Conservation (phyloP, 495 filamentous ascomycete species). For the Aspergillus egyptiacus region DNA sequence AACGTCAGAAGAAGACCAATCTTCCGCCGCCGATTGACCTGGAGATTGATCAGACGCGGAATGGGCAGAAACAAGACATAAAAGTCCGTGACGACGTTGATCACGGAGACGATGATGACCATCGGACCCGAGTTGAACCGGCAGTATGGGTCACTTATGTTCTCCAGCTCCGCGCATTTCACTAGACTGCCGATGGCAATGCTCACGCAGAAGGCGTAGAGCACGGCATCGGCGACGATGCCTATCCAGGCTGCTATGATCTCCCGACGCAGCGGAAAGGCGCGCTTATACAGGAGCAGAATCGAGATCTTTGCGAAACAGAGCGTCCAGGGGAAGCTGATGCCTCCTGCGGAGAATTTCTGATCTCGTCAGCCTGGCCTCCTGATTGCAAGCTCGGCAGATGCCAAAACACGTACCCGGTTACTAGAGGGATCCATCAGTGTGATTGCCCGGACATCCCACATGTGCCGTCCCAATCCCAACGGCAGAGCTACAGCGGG, state of each 20-base stretch:
- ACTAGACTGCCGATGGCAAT: slow-evolving; percentile 3
- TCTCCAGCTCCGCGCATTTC: neutral
- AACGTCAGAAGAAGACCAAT: slow-evolving; percentile 1
- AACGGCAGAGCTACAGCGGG: neutral
- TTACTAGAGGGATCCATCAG: neutral
- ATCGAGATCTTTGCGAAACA: slow-evolving; percentile 8
- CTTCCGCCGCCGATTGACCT: neutral
- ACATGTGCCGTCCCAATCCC: slow-evolving; percentile 3
- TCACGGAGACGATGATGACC: neutral
- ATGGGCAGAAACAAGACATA: slow-evolving; percentile 10
- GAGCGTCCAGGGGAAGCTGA: slow-evolving; percentile 1
- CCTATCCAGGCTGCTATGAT: neutral
- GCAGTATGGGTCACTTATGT: neutral
- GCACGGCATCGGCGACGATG: neutral
- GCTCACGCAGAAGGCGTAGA: neutral
- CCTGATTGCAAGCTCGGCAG: neutral
- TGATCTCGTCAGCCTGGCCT: neutral
- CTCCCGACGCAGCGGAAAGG: neutral
- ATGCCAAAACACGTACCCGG: neutral
- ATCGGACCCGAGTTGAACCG: neutral
- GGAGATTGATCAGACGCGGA: slow-evolving; percentile 4
- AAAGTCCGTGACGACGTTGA: slow-evolving; percentile 11
- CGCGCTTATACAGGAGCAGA: slow-evolving; percentile 2
- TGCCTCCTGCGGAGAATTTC: neutral
- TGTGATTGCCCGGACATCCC: neutral